These are phyloP conservation scores for Solanum peruvianum DNA, from an alignment of 257 asterid species.

Conservation along the genomic window DNA sequence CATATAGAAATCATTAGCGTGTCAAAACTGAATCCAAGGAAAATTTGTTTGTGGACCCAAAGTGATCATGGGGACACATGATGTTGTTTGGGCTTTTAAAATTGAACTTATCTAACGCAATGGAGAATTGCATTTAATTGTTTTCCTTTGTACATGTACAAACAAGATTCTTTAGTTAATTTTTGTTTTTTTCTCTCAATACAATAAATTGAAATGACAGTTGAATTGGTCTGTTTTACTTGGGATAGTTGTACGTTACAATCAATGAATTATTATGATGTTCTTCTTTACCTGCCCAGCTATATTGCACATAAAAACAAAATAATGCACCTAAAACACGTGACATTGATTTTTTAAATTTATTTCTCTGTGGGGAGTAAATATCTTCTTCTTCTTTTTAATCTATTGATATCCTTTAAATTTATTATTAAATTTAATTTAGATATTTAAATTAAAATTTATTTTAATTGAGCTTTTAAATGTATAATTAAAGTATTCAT, in stretches of 20 bases:
- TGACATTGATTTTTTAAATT: neutral
- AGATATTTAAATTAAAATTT: neutral
- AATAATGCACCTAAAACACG: neutral
- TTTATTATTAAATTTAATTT: no score
- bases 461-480: no score
- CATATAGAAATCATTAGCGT: no score
- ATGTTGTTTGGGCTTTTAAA: neutral
- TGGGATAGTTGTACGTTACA: neutral
- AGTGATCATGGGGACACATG: neutral
- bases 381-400: no score
- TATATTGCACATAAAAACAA: neutral
- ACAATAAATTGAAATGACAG: neutral
- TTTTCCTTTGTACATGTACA: neutral
- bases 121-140: neutral
- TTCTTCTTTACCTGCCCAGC: neutral
- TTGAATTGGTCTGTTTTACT: neutral
- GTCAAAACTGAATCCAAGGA: no score
- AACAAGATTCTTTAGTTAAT: neutral
- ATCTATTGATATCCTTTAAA: no score
- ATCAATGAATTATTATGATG: neutral
- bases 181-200: neutral
- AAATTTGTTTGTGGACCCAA: neutral
- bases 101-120: neutral
- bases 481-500: neutral
- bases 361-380: neutral